A percentile compares a stretch with the other conserved stretches of the same genome.
phyloP scores from a whole-genome alignment of 768 basidiomycete species.

The Piloderma croceum region DNA sequence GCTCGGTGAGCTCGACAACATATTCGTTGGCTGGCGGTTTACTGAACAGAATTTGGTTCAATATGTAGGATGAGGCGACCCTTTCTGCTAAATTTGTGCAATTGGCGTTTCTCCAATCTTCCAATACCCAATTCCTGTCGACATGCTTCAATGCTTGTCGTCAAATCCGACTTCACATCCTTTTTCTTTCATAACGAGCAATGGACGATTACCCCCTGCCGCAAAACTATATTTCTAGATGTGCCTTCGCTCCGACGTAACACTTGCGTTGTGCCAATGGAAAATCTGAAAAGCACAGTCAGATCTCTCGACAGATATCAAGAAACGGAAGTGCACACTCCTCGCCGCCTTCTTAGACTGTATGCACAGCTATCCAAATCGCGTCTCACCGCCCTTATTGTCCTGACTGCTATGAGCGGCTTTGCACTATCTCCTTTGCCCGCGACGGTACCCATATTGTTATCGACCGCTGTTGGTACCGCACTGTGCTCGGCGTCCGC shows the following conservation, averaged over 20 bases:
- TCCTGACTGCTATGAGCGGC: slow-evolving; percentile 85
- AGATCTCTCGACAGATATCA: slow-evolving; percentile 24
- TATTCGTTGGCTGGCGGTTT: too few relatives aligned
- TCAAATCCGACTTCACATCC: slow-evolving; percentile 33
- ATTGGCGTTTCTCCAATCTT: too few relatives aligned
- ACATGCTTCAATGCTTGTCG: background rate
- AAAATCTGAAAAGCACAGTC: slow-evolving; percentile 2
- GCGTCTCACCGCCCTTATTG: slow-evolving; percentile 76
- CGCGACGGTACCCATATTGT: slow-evolving; percentile 73
- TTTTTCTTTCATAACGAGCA: slow-evolving; percentile 62
- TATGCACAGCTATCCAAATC: slow-evolving; percentile 84
- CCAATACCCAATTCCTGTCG: too few relatives aligned
- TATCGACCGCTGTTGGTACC: slow-evolving; percentile 86
- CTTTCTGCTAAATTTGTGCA: too few relatives aligned
- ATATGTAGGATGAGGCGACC: too few relatives aligned
- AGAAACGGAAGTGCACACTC: slow-evolving; percentile 39
- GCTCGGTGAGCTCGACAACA: too few relatives aligned
- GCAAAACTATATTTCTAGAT: slow-evolving; percentile 12
- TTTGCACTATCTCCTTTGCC: slow-evolving; percentile 91
- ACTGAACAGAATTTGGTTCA: too few relatives aligned
- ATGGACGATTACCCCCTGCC: slow-evolving; percentile 33
- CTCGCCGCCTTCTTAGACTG: slow-evolving; percentile 49
- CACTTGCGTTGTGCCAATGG: background rate
- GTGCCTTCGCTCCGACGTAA: slow-evolving; percentile 5
- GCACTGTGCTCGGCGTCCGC: slow-evolving; percentile 89